Percentiles rank a stretch among this genome's conserved stretches.
phyloP scores from a whole-genome alignment of 345 rosid species.

The Murraya paniculata region DNA sequence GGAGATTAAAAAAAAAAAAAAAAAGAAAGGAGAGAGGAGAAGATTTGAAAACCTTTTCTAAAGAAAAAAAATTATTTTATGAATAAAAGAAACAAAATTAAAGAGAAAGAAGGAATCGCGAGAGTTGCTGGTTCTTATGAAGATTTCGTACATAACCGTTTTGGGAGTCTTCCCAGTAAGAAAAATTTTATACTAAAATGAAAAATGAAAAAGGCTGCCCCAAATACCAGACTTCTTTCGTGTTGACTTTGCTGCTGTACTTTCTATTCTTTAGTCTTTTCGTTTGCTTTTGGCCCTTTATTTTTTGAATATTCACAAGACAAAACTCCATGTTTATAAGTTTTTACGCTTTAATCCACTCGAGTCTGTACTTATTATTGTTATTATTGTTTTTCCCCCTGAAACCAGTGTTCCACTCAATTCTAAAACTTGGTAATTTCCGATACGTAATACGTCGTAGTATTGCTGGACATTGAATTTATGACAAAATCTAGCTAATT shows the following conservation, averaged over 20 bases:
- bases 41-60: constrained; percentile 14
- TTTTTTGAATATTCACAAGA: neutral
- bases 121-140: constrained; percentile 4
- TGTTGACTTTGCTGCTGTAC: constrained; percentile 38
- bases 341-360: neutral
- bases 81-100: neutral
- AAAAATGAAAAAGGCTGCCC: constrained; percentile 17
- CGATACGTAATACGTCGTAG: too few relatives aligned
- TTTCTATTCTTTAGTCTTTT: neutral
- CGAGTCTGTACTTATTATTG: neutral
- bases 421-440: too few relatives aligned
- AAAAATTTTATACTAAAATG: neutral
- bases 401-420: too few relatives aligned
- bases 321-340: neutral
- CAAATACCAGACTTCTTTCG: constrained; percentile 18
- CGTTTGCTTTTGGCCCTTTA: neutral
- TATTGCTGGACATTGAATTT: too few relatives aligned
- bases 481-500: too few relatives aligned
- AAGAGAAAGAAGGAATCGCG: constrained; percentile 6
- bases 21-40: neutral
- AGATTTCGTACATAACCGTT: constrained; percentile 14
- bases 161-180: constrained; percentile 10
- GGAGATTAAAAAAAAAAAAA: neutral
- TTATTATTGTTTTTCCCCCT: too few relatives aligned
- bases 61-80: neutral